Evolutionary conservation across 2,329 filamentous ascomycete species (phyloP), one percentile per base, ranked within the genome.

Genomic region (Exserohilum rostratum): DNA sequence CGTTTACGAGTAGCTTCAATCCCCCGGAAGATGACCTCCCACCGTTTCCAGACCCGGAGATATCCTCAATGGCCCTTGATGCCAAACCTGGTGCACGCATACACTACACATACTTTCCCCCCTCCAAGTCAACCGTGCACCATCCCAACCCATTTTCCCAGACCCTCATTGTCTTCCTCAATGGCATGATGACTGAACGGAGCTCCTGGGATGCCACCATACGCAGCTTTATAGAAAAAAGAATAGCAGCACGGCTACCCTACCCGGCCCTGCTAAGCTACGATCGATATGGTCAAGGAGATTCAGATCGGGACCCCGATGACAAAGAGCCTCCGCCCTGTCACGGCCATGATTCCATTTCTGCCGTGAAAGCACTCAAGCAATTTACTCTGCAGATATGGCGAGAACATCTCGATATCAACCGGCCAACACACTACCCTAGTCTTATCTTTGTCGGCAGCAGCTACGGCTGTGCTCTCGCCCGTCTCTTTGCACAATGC

Each of bases 261-360:
- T 72, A 74, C 45, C 80, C 79, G 1, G 72, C 74, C 12, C 66
- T 85, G 15, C 72, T 86, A 3, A 79, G 79, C 39, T 86, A 86
- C 57, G 84, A 86, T 67, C 82, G 84, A 37, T 85, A 80, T 60
- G 83, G 84, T 7, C 84, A 86, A 66, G 83, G 83, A 9, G 79
- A 73, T 61, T 79, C 66, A 43, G 81, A 83, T n/a, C 66, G 70
- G 3, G 82, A 85, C 44, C 78, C 72, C 12, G 58, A 61, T 34
- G 72, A 76, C 43, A 49, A 55, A 38, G 60, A 76, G 7, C 64
- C 62, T 12, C 69, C 64, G 3, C 68, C 69, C 18, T 71, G 69
- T 29, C 75, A 83, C 50, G 80, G 77, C 5, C 83, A 85, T 57
- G 80, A 83, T 58, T 70, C 76, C 6, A 68, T 72, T 30, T 75